phyloP scores from a whole-genome alignment of 257 asterid species.

The Solanum chiquidenum region DNA sequence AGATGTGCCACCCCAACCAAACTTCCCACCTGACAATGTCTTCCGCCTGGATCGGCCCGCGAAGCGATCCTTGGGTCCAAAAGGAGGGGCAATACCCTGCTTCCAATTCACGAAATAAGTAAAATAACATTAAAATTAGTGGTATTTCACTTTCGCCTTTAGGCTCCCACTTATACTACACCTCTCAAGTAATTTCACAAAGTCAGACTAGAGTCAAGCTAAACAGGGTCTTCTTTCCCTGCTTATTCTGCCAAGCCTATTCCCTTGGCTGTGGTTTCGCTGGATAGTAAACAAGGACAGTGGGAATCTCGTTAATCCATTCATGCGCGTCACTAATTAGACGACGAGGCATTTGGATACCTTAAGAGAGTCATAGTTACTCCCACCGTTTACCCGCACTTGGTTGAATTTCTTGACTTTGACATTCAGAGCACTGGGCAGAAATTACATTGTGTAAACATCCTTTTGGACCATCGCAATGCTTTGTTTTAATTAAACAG shows the following conservation, averaged over 20 bases:
- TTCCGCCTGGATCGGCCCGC: conserved; percentile 16
- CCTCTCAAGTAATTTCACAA: conserved; percentile 13
- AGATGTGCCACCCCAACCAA: conserved; percentile 30
- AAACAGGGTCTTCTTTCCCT: conserved; percentile 64
- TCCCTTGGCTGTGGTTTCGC: neutral
- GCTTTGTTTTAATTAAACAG: conserved; percentile 51
- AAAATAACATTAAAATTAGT: conserved; percentile 84
- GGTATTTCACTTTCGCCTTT: conserved; percentile 77
- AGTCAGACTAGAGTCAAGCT: conserved; percentile 61
- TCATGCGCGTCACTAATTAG: conserved; percentile 34
- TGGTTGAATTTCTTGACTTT: neutral
- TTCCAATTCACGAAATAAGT: conserved; percentile 72
- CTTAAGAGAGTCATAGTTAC: conserved; percentile 45
- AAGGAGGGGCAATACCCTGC: conserved; percentile 60
- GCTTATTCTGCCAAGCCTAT: neutral
- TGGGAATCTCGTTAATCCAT: conserved; percentile 15
- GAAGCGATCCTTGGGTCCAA: conserved; percentile 43
- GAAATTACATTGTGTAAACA: conserved; percentile 59
- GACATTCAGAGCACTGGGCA: conserved; percentile 29
- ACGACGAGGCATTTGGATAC: conserved; percentile 49
- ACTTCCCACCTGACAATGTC: conserved; percentile 32
- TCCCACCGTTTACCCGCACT: conserved; percentile 20
- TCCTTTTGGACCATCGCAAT: conserved; percentile 52
- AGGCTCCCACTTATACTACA: conserved; percentile 41
- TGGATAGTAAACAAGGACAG: neutral